Conservation (phyloP, 306 rosid species). For the Citrullus amarus region DNA sequence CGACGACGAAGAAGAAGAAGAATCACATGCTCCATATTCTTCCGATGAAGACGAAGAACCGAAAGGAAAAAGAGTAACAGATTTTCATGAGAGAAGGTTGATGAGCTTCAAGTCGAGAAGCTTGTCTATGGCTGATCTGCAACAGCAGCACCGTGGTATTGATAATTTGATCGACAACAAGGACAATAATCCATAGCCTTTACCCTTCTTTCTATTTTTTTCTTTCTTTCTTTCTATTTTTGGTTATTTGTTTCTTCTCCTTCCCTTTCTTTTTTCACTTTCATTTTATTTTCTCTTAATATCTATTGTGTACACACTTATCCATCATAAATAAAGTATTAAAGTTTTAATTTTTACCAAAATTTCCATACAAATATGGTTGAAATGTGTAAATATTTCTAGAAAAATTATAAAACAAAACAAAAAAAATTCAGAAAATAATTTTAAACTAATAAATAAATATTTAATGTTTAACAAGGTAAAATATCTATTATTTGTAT, state of each 20-base stretch:
- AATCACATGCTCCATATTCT: background rate
- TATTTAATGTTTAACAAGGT: too few species aligned
- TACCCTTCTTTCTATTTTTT: background rate
- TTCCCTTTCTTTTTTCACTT: background rate
- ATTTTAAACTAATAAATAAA: too few species aligned
- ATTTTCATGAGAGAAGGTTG: constrained; percentile 20
- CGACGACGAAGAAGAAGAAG: background rate
- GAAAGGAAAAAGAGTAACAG: constrained; percentile 2
- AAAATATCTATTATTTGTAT: too few species aligned
- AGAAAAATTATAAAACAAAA: too few species aligned
- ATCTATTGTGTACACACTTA: background rate
- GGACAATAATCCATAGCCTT: background rate
- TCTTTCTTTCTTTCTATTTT: too few species aligned
- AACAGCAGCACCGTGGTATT: constrained; percentile 22
- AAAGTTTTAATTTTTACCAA: too few species aligned
- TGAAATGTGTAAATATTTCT: too few species aligned
- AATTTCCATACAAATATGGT: too few species aligned
- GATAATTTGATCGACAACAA: constrained; percentile 6
- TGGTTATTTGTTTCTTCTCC: background rate
- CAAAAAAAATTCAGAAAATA: too few species aligned
- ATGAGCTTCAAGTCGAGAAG: constrained; percentile 59
- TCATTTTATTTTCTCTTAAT: background rate
- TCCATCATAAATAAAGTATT: background rate
- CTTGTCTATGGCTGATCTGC: constrained; percentile 77
- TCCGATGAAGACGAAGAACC: background rate